Percentiles rank a stretch among this genome's conserved stretches.
phyloP scores from a whole-genome alignment of 176 grass and related monocot genomes.

The Phragmites australis region DNA sequence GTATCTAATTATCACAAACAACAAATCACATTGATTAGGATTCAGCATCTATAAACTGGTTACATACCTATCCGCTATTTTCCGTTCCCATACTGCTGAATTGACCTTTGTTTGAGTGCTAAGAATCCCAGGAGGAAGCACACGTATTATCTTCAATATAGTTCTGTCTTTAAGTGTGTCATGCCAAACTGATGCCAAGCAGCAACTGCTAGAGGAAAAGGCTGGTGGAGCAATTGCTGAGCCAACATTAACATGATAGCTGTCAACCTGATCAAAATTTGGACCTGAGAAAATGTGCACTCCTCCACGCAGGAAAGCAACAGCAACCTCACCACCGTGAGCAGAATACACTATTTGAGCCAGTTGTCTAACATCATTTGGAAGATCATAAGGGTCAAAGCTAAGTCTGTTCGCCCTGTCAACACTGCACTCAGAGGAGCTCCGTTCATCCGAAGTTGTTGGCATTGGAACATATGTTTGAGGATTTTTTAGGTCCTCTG shows the following conservation, averaged over 20 bases:
- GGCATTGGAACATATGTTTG: conserved; percentile 66
- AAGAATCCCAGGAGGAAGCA: conserved; percentile 86
- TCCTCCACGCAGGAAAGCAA: conserved; percentile 89
- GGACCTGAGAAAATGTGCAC: conserved; percentile 95
- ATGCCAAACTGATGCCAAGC: conserved; percentile 97
- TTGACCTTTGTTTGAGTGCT: conserved; percentile 66
- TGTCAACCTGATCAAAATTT: conserved; percentile 90
- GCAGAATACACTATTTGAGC: conserved; percentile 97
- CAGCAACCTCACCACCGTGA: conserved; percentile 91
- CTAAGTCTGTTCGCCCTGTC: conserved; percentile 85
- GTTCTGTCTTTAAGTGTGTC: conserved; percentile 92
- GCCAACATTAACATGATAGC: conserved; percentile 94
- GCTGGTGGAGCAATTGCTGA: conserved; percentile 94
- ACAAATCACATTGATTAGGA: conserved; percentile 34
- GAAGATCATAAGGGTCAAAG: conserved; percentile 97
- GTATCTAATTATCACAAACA: background rate
- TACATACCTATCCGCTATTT: conserved; percentile 93
- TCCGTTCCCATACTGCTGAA: conserved; percentile 87
- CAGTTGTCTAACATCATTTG: conserved; percentile 94
- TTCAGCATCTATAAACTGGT: conserved; percentile 27
- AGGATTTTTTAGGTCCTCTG: conserved; percentile 93
- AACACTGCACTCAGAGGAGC: conserved; percentile 92
- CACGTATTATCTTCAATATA: conserved; percentile 96
- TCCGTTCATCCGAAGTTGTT: conserved; percentile 75
- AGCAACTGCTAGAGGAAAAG: conserved; percentile 94